Base-by-base conservation (phyloP, 768 basidiomycete genomes). In the Russula sp. region DNA sequence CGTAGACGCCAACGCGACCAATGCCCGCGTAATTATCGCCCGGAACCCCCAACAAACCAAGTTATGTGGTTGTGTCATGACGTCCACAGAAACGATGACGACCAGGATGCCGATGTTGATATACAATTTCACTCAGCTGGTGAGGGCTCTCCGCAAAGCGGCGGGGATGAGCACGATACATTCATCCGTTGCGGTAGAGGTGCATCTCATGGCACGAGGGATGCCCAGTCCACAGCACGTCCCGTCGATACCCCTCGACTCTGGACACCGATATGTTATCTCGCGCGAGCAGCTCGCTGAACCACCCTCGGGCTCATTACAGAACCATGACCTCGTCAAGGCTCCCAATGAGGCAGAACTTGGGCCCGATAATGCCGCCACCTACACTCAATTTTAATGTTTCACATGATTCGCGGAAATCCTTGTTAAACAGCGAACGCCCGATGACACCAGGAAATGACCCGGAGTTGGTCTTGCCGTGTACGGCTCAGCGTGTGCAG, bases 161-260 rank as follows among this genome's bases (percentile, higher is more conserved):
- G 85, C 54, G 88, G 88, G 6, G 87, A 87, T 69, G 88, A 88
- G 71, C 76, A 73, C 2, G 87, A 88, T 69, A 77, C 88, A 0
- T 87, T 27, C 27, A 1, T 3, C 27, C 2, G 27, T 27, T 2
- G 27, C 2, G 27, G 27, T 27, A 27, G 40, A n/a, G 49, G 34
- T 13, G 47, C 52, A 20, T 32, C 56, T 16, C 34, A 44, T 2
- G 34, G 34, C 10, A n/a, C 56, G 44, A 48, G 35, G 35, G 57
- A 62, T 9, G 13, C 32, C 4, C 31, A 65, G 7, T 42, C 66
- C 16, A 62, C 56, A 4, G 57, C 64, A 13, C 63, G 64, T 52
- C 59, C 65, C 8, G 39, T 65, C 22, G 54, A 47, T 27, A 40
- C 18, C 1, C 58, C 63, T 1, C 39, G 51, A 6, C 6, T 16